A percentile compares a stretch with the other conserved stretches of the same genome.
These are phyloP conservation scores for Silene latifolia DNA, from an alignment of 148 eudicot genomes.

Conservation along the genomic window DNA sequence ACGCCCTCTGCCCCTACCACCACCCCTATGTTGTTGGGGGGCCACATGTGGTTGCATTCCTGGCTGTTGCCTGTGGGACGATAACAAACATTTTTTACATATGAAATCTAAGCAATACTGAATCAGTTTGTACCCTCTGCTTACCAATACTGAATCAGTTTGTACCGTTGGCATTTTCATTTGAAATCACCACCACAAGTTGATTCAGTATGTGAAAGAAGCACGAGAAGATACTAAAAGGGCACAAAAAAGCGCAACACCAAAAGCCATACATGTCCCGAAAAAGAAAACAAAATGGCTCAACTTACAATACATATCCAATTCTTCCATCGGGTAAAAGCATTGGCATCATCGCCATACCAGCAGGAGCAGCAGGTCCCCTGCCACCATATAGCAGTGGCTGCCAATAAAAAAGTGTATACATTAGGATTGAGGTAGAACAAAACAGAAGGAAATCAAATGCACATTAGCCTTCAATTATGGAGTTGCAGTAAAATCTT, in stretches of 20 bases:
- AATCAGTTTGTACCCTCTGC: too few species aligned
- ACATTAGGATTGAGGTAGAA: not conserved
- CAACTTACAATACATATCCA: conserved; percentile 89
- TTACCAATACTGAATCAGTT: not conserved
- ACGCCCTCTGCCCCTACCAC: conserved; percentile 58
- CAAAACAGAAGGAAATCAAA: conserved; percentile 4
- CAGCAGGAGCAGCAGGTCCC: conserved; percentile 44
- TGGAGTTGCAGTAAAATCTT: too few species aligned
- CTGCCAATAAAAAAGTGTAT: conserved; percentile 29
- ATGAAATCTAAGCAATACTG: not conserved
- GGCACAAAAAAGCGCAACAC: not conserved
- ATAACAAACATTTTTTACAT: conserved; percentile 9
- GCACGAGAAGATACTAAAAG: not conserved
- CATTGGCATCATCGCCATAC: conserved; percentile 99
- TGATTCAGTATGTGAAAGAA: not conserved
- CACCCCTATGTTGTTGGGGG: conserved; percentile 56
- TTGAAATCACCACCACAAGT: not conserved
- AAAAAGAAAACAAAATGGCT: not conserved
- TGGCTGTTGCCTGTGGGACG: conserved; percentile 71
- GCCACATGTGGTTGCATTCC: conserved; percentile 49
- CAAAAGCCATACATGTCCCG: too few species aligned
- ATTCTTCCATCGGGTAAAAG: conserved; percentile 94
- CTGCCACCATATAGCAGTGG: conserved; percentile 72
- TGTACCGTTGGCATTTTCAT: not conserved
- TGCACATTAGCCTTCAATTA: not conserved